Conservation (phyloP, 192 early-diverging fungal genomes). For the Mortierella claussenii region DNA sequence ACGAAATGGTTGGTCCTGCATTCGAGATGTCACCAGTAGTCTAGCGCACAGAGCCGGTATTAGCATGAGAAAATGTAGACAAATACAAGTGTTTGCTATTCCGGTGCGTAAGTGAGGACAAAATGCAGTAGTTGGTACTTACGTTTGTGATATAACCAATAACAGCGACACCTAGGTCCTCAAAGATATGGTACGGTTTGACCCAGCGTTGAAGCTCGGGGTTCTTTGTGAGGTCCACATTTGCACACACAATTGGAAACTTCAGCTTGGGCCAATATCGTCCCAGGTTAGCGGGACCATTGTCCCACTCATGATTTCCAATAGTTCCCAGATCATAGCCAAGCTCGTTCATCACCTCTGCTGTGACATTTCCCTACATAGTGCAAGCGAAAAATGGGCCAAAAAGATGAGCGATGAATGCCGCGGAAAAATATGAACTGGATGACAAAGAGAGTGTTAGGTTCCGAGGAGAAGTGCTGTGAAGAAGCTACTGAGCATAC, state of each 20-base stretch:
- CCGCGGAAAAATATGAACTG: too few relatives aligned
- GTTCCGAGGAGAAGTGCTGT: too few relatives aligned
- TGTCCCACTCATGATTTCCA: slow-evolving; percentile 85
- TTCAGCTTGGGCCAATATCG: slow-evolving; percentile 65
- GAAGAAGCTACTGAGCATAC: too few relatives aligned
- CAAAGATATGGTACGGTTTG: slow-evolving; percentile 75
- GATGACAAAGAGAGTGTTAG: too few relatives aligned
- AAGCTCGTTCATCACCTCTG: slow-evolving; percentile 71
- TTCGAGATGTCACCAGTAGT: slow-evolving; percentile 67
- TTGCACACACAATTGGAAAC: slow-evolving; percentile 73
- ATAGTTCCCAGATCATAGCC: slow-evolving; percentile 65
- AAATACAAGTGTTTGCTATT: neutral
- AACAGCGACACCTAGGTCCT: slow-evolving; percentile 72
- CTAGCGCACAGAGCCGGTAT: slow-evolving; percentile 5
- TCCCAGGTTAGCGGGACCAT: slow-evolving; percentile 64
- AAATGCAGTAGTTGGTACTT: neutral
- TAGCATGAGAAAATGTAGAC: neutral
- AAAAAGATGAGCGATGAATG: too few relatives aligned
- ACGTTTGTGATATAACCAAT: slow-evolving; percentile 74
- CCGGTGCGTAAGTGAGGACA: neutral
- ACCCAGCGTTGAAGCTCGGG: slow-evolving; percentile 60
- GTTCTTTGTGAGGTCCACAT: slow-evolving; percentile 65
- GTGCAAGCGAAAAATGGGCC: too few relatives aligned
- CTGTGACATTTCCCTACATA: slow-evolving; percentile 60
- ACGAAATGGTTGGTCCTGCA: slow-evolving; percentile 58